These are phyloP conservation scores for Madurella fahalii DNA, from an alignment of 2,329 filamentous ascomycete species.

Conservation along the genomic window DNA sequence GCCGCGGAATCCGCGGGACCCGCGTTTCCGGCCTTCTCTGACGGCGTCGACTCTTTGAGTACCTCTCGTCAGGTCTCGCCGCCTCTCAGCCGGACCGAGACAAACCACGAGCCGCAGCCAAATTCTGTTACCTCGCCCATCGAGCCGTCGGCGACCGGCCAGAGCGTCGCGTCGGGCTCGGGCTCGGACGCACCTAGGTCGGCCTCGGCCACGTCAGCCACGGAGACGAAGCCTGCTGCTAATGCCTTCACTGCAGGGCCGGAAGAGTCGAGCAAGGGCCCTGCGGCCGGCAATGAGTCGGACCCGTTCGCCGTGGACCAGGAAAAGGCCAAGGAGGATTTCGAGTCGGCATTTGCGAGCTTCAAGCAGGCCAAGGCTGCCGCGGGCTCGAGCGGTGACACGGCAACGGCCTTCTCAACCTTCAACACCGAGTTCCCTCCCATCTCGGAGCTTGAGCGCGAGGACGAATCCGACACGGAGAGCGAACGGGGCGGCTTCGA, in stretches of 20 bases:
- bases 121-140: slow-evolving; percentile 31
- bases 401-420: slow-evolving; percentile 42
- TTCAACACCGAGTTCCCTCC: slow-evolving; percentile 85
- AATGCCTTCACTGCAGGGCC: slow-evolving; percentile 27
- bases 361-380: slow-evolving; percentile 51
- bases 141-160: slow-evolving; percentile 36
- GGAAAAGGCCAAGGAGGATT: slow-evolving; percentile 70
- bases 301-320: slow-evolving; percentile 55
- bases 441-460: slow-evolving; percentile 77
- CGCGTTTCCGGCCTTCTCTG: slow-evolving; percentile 67
- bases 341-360: slow-evolving; percentile 78
- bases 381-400: slow-evolving; percentile 23
- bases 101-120: slow-evolving; percentile 36
- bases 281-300: slow-evolving; percentile 26
- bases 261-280: slow-evolving; percentile 18
- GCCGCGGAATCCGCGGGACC: slow-evolving; percentile 59
- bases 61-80: slow-evolving; percentile 77
- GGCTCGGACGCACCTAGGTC: slow-evolving; percentile 20
- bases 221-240: slow-evolving; percentile 20
- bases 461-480: slow-evolving; percentile 80
- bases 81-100: slow-evolving; percentile 59
- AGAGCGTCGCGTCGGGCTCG: slow-evolving; percentile 33
- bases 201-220: slow-evolving; percentile 13
- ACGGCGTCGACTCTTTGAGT: slow-evolving; percentile 63
- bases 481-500: slow-evolving; percentile 83